Base-by-base conservation (phyloP, 163 green algal species). In the Chloromonas sp. region DNA sequence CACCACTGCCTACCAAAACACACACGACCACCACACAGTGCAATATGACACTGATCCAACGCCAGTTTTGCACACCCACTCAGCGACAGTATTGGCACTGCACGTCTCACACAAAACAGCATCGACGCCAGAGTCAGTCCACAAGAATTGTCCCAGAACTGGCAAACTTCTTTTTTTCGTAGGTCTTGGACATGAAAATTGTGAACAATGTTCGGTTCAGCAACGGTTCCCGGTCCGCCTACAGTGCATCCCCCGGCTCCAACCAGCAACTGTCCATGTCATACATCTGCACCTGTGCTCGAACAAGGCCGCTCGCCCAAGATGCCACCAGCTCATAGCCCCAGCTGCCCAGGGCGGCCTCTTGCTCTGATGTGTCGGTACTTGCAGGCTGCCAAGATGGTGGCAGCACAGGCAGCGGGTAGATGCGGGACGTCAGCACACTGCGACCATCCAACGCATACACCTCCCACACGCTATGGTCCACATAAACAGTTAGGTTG, bases 401-500 rank as follows among this genome's bases (percentile, higher is more conserved):
- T 61, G 79, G 59, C 2, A 82, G 79, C 59, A 82, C 2, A 58
- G 59, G 79, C 0, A 78, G 58, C 1, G 85, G 82, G 79, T 88
- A 88, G 60, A 88, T 79, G 14, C 85, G 78, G 8, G 70, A 83
- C 0, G 85, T 88, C 14, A 86, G 60, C 0, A 77, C 66, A 3
- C 70, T 82, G 60, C 82, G 78, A 2, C 85, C 85, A 8, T 70
- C 70, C 66, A 77, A 60, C 0, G 82, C 85, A 83, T 85, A 88
- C 60, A 79, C 85, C 82, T 88, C 85, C 3, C 85, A 3, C 57
- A 88, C 70, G 1, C 70, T 83, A 2, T 81, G 79, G 71, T 88
- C 85, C 58, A 88, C 61, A n/a, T 85, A 84, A 5, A 85, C 78
- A 60, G 86, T 70, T 60, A 88, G 83, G 14, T 78, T 81, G 77